Conservation (phyloP, 179 eudicot genomes). For the Patellifolia procumbens region DNA sequence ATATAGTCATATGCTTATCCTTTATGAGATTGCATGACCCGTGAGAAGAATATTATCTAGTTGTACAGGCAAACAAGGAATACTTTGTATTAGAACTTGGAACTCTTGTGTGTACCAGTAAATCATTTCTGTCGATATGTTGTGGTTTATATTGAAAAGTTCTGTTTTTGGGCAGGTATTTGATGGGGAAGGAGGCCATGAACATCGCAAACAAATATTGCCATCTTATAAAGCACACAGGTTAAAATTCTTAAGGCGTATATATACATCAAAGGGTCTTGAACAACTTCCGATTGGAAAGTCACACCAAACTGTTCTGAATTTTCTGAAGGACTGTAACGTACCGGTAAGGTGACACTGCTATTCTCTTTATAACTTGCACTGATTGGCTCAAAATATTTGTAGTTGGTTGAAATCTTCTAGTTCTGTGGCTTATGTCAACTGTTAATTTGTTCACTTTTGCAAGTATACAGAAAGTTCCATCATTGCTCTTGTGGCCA, state of each 20-base stretch:
- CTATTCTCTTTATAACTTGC: neutral
- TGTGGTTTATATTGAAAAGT: slow-evolving; percentile 2
- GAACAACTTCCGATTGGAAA: slow-evolving; percentile 41
- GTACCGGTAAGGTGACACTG: slow-evolving; percentile 61
- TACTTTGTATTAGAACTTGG: neutral
- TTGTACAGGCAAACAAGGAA: neutral
- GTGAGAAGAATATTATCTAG: neutral
- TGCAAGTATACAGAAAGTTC: neutral
- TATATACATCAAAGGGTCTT: slow-evolving; percentile 32
- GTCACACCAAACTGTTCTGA: slow-evolving; percentile 51
- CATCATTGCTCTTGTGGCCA: slow-evolving; percentile 9
- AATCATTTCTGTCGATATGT: neutral
- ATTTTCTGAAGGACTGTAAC: slow-evolving; percentile 57
- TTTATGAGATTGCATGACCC: neutral
- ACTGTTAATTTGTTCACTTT: neutral
- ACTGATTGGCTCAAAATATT: neutral
- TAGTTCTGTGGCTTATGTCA: neutral
- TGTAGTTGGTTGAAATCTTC: neutral
- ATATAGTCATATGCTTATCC: neutral
- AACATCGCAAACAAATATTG: slow-evolving; percentile 60
- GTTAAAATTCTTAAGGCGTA: slow-evolving; percentile 43
- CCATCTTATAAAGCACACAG: slow-evolving; percentile 91
- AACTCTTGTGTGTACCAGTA: neutral
- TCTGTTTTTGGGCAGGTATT: slow-evolving; percentile 51
- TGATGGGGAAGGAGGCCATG: slow-evolving; percentile 87